phyloP scores from a whole-genome alignment of 176 grass and related monocot genomes.

The Oryza brachyantha region DNA sequence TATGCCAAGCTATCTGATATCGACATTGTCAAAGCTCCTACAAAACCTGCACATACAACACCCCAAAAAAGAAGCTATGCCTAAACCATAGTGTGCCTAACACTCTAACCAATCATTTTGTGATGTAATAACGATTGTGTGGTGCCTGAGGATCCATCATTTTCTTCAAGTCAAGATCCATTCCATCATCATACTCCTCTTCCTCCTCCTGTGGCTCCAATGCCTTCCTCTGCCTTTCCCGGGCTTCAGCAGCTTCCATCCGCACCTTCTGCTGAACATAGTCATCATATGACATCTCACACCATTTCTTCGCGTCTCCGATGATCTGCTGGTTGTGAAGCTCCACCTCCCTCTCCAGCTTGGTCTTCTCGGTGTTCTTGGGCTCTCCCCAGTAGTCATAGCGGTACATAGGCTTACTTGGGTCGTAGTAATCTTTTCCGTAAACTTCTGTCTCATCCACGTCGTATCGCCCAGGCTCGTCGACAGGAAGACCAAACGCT shows the following conservation, averaged over 20 bases:
- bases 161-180: slow-evolving; percentile 64
- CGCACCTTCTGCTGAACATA: slow-evolving; percentile 38
- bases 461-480: slow-evolving; percentile 74
- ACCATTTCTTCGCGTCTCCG: slow-evolving; percentile 72
- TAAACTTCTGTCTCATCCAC: slow-evolving; percentile 69
- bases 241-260: slow-evolving; percentile 36
- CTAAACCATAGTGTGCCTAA: slow-evolving; percentile 1
- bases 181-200: slow-evolving; percentile 58
- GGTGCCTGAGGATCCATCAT: slow-evolving; percentile 35
- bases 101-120: slow-evolving; percentile 26
- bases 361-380: slow-evolving; percentile 59
- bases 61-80: background rate
- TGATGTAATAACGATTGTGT: slow-evolving; percentile 38
- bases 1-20: slow-evolving; percentile 3
- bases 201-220: slow-evolving; percentile 21
- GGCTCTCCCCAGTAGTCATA: slow-evolving; percentile 73
- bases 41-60: background rate
- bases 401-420: slow-evolving; percentile 64
- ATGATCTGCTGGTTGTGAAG: slow-evolving; percentile 53
- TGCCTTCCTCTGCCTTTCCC: slow-evolving; percentile 19
- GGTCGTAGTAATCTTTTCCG: slow-evolving; percentile 68
- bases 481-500: slow-evolving; percentile 67
- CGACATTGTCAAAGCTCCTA: background rate
- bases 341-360: slow-evolving; percentile 49
- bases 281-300: slow-evolving; percentile 65